A percentile compares a stretch with the other conserved stretches of the same genome.
These are phyloP conservation scores for Zygoascus tannicola DNA, from an alignment of 805 yeast genomes.

Conservation along the genomic window DNA sequence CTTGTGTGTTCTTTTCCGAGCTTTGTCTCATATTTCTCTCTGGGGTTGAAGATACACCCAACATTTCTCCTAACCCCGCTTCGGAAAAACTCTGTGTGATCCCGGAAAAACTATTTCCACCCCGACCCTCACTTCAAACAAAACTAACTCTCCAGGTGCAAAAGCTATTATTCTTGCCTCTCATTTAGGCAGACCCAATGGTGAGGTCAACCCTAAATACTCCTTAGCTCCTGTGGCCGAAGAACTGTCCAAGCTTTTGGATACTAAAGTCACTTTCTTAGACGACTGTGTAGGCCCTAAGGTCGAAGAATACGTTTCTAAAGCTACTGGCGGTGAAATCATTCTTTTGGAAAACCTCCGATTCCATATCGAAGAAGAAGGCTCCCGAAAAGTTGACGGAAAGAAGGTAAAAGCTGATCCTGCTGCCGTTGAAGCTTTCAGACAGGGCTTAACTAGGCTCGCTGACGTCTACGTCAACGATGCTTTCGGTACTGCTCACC, in stretches of 20 bases:
- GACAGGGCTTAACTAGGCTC: constrained; percentile 78
- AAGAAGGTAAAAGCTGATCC: constrained; percentile 87
- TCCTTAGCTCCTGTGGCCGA: constrained; percentile 88
- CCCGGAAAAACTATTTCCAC: too few species aligned
- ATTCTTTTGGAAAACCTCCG: constrained; percentile 94
- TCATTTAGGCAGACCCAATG: constrained; percentile 99
- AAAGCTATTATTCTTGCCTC: constrained; percentile 89
- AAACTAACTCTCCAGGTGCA: constrained; percentile 41
- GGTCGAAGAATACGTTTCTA: constrained; percentile 70
- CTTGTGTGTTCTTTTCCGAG: too few species aligned
- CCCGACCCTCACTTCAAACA: too few species aligned
- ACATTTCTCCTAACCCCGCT: too few species aligned
- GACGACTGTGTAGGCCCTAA: constrained; percentile 87
- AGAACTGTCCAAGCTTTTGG: constrained; percentile 75
- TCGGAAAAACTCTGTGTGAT: too few species aligned
- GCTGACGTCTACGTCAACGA: constrained; percentile 97
- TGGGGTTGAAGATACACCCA: too few species aligned
- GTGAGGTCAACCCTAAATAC: constrained; percentile 76
- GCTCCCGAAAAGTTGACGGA: constrained; percentile 88
- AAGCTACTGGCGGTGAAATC: constrained; percentile 69
- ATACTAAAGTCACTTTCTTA: constrained; percentile 69
- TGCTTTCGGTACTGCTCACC: constrained; percentile 99
- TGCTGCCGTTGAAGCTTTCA: constrained; percentile 77
- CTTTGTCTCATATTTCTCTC: too few species aligned
- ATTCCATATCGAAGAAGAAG: constrained; percentile 87